A percentile compares a stretch with the other conserved stretches of the same genome.
Evolutionary conservation across 129 eudicot genomes (phyloP).

Genomic region (Glebionis coronaria): DNA sequence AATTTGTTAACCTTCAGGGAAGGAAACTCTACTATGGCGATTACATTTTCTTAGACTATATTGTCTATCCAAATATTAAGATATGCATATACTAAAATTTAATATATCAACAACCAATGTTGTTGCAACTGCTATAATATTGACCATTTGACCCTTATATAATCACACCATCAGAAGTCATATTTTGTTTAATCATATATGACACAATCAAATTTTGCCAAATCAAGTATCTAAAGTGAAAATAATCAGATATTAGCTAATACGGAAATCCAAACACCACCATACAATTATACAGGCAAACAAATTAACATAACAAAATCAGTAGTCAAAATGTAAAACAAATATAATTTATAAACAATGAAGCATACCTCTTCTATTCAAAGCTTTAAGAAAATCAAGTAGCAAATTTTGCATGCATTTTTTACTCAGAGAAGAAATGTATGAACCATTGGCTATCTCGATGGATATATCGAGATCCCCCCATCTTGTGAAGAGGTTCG

Average conservation of each 20-base stretch:
- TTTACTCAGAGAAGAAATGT: conserved; percentile 58
- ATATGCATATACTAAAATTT: background rate
- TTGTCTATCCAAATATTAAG: too few species aligned
- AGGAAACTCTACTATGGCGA: too few species aligned
- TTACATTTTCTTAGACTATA: too few species aligned
- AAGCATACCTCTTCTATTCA: conserved; percentile 59
- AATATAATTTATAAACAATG: background rate
- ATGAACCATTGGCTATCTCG: conserved; percentile 59
- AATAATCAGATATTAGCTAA: background rate
- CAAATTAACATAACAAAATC: background rate
- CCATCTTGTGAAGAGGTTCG: conserved; percentile 90
- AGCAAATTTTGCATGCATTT: conserved; percentile 65
- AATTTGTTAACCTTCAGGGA: too few species aligned
- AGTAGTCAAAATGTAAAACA: background rate
- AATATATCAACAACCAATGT: background rate
- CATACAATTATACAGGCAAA: background rate
- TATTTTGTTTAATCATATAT: background rate
- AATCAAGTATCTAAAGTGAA: background rate
- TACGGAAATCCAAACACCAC: background rate
- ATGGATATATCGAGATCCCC: conserved; percentile 93
- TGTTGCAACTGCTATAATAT: background rate
- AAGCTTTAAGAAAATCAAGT: conserved; percentile 52
- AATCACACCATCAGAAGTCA: background rate
- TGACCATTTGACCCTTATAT: background rate
- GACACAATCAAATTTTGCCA: background rate